These are phyloP conservation scores for Trichosanthes truncata DNA, from an alignment of 306 rosid genomes.

Conservation along the genomic window DNA sequence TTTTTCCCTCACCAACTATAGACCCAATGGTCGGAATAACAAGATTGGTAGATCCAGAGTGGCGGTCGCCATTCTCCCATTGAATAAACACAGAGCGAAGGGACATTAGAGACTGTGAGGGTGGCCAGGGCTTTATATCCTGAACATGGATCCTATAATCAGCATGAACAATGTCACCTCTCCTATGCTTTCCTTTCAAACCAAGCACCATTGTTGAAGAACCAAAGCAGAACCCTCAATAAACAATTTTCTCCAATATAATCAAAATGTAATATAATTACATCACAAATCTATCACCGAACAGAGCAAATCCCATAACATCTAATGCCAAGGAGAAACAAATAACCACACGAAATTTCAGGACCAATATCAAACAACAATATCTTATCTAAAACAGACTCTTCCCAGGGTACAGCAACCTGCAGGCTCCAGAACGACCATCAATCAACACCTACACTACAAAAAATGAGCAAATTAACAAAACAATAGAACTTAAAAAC, in stretches of 20 bases:
- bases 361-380: background rate
- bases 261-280: constrained; percentile 14
- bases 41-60: constrained; percentile 65
- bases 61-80: constrained; percentile 85
- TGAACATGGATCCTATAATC: constrained; percentile 60
- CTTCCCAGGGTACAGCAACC: background rate
- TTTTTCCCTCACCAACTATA: constrained; percentile 60
- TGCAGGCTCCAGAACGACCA: background rate
- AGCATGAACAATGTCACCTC: constrained; percentile 41
- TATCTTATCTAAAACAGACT: background rate
- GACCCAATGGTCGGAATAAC: constrained; percentile 64
- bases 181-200: constrained; percentile 52
- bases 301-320: constrained; percentile 9
- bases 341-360: background rate
- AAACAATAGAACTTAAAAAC: background rate
- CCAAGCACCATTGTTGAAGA: constrained; percentile 53
- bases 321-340: background rate
- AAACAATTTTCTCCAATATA: constrained; percentile 20
- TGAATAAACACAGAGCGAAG: constrained; percentile 70
- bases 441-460: background rate
- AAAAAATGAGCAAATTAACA: background rate
- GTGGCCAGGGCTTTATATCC: constrained; percentile 97
- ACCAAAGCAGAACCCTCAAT: constrained; percentile 6
- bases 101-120: constrained; percentile 67
- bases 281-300: constrained; percentile 18